These are phyloP conservation scores for Elaphomyces granulatus DNA, from an alignment of 495 filamentous ascomycete genomes.

Conservation along the genomic window DNA sequence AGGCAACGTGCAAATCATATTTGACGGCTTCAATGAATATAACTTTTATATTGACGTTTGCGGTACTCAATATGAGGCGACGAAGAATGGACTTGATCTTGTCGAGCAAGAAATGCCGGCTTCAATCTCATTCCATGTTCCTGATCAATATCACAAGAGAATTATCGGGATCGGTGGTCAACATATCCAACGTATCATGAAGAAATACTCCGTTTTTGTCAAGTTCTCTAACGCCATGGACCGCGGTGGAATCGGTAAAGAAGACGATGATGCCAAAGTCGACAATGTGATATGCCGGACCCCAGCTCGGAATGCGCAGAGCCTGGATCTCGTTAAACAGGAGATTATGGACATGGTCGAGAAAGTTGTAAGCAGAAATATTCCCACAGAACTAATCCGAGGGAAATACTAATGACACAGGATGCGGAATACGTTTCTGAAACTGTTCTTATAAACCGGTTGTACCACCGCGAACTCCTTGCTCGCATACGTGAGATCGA, in stretches of 20 bases:
- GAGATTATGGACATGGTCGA: constrained; percentile 99
- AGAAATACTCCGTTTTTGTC: constrained; percentile 99
- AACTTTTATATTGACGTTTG: constrained; percentile 99
- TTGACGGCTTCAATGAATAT: constrained; percentile 98
- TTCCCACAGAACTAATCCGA: background rate
- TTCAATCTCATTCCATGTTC: constrained; percentile 97
- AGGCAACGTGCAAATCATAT: constrained; percentile 95
- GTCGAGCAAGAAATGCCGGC: constrained; percentile 99
- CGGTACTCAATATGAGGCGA: constrained; percentile 77
- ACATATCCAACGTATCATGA: constrained; percentile 99
- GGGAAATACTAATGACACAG: constrained; percentile 18
- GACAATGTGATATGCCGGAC: constrained; percentile 99
- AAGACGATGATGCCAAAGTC: constrained; percentile 95
- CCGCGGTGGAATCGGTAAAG: constrained; percentile 80
- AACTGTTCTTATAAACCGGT: constrained; percentile 79
- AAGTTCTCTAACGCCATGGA: constrained; percentile 99
- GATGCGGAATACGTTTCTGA: constrained; percentile 95
- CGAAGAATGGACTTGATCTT: constrained; percentile 77
- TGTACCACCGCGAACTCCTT: constrained; percentile 90
- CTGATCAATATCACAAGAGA: constrained; percentile 98
- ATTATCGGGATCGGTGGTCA: constrained; percentile 98
- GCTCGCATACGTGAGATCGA: constrained; percentile 77
- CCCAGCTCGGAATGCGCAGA: constrained; percentile 91
- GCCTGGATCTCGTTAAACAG: constrained; percentile 89
- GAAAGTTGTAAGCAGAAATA: constrained; percentile 49